phyloP scores from a whole-genome alignment of 1,284 basidiomycete genomes.

The Ustilago bromivora region DNA sequence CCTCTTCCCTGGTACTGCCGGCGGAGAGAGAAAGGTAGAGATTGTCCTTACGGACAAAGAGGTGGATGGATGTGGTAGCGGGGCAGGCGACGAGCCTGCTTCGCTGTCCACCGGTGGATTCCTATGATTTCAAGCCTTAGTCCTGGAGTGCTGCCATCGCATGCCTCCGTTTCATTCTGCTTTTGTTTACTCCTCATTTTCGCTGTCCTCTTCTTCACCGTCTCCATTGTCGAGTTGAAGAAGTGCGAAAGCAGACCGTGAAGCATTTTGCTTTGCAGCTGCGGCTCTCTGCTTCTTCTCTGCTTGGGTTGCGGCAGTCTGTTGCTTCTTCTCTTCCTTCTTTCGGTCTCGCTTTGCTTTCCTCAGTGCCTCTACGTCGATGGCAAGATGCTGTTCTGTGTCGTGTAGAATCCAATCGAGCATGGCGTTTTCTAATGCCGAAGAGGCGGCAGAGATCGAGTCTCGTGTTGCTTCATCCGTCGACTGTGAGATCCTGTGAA shows the following conservation, averaged over 20 bases:
- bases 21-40: conserved; percentile 33
- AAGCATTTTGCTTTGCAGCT: conserved; percentile 27
- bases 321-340: conserved; percentile 42
- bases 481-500: conserved; percentile 35
- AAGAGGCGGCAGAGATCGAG: conserved; percentile 15
- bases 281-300: conserved; percentile 22
- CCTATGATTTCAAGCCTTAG: conserved; percentile 18
- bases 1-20: conserved; percentile 40
- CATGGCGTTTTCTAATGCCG: conserved; percentile 30
- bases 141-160: not conserved
- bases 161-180: not conserved
- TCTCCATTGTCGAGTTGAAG: conserved; percentile 34
- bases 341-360: conserved; percentile 48
- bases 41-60: conserved; percentile 36
- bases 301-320: conserved; percentile 19
- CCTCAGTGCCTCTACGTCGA: conserved; percentile 50
- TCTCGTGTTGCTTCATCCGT: conserved; percentile 25
- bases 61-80: conserved; percentile 38
- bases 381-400: conserved; percentile 38
- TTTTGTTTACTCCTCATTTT: conserved; percentile 14
- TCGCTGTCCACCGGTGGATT: conserved; percentile 48
- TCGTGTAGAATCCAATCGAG: conserved; percentile 45
- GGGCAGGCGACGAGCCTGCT: conserved; percentile 19
- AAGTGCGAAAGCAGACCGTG: conserved; percentile 27
- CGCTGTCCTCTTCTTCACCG: conserved; percentile 26